Base-by-base conservation (phyloP, 345 rosid genomes). In the Eucalyptus pauciflora region DNA sequence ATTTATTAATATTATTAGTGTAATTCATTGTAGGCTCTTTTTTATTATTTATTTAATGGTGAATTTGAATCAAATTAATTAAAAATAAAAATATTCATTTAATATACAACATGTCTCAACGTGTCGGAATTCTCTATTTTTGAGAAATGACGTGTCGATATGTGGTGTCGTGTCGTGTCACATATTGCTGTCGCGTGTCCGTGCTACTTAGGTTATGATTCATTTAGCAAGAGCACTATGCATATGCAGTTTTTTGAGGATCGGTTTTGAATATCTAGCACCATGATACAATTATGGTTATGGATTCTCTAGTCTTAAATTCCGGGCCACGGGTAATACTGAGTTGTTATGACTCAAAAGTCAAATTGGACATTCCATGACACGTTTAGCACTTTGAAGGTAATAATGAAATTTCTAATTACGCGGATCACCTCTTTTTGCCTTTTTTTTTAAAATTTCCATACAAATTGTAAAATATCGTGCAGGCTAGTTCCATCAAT, bases 81-180 rank as follows among this genome's bases (percentile, higher is more conserved):
- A 52, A 52, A 52, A 52, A 52, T 52, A 52, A 52, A 52, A 52
- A 52, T 52, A 52, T 52, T 18, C 4, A 52, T 52, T 0, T 52
- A 7, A 52, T 52, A 52, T 7, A 52, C 1, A 52, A 7, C 0
- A 0, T 52, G 0, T 52, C 8, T 7, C 24, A 18, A 18, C 10
- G 8, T 52, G 0, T 52, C 10, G 0, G 0, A 52, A 52, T 52
- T 52, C 0, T 52, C 1, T 18, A 52, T 52, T 52, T 52, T 7
- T 52, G 56, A 52, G 0, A 52, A 52, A 7, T 7, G 2, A 18
- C 2, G 4, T 52, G 10, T 52, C 10, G 24, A 2, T 1, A 7
- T 52, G 24, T 52, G 7, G 0, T 18, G 2, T 52, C 1, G 1
- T 52, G 7, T 52, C 56, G 0, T 52, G 10, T 52, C 8, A 0